Conservation (phyloP, 2,329 filamentous ascomycete genomes). For the Colletotrichum lupini region DNA sequence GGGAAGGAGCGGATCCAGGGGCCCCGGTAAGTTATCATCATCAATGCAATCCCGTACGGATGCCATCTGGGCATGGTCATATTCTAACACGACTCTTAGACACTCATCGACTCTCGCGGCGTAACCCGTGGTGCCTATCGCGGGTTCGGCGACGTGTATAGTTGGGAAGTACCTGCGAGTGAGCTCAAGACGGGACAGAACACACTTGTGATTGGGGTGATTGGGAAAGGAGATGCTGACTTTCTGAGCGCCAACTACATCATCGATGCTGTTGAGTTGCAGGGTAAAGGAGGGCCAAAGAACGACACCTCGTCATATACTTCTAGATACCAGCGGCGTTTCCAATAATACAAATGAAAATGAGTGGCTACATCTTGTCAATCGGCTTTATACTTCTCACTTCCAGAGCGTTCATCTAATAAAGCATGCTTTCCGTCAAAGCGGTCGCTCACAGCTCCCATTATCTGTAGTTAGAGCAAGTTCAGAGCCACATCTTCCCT, state of each 20-base stretch:
- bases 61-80: too few relatives aligned
- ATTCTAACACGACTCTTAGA: conserved; percentile 34
- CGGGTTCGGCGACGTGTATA: conserved; percentile 67
- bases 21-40: conserved; percentile 50
- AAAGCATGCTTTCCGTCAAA: too few relatives aligned
- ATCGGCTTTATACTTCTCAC: too few relatives aligned
- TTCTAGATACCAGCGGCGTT: background rate
- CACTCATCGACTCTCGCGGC: conserved; percentile 64
- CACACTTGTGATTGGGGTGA: conserved; percentile 63
- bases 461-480: too few relatives aligned
- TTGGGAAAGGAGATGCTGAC: conserved; percentile 58
- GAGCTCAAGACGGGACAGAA: conserved; percentile 63
- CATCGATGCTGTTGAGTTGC: conserved; percentile 32
- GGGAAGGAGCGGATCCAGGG: conserved; percentile 43
- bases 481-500: too few relatives aligned
- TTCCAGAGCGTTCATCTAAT: too few relatives aligned
- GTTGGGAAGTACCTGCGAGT: conserved; percentile 60
- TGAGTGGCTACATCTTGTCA: too few relatives aligned
- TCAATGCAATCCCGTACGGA: too few relatives aligned
- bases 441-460: too few relatives aligned
- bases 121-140: conserved; percentile 69
- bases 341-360: too few relatives aligned
- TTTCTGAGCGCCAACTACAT: conserved; percentile 60
- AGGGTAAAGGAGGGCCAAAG: conserved; percentile 1
- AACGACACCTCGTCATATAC: background rate